A percentile compares a stretch with the other conserved stretches of the same genome.
phyloP scores from a whole-genome alignment of 208 protist genomes.

The Porcisia hertigi region DNA sequence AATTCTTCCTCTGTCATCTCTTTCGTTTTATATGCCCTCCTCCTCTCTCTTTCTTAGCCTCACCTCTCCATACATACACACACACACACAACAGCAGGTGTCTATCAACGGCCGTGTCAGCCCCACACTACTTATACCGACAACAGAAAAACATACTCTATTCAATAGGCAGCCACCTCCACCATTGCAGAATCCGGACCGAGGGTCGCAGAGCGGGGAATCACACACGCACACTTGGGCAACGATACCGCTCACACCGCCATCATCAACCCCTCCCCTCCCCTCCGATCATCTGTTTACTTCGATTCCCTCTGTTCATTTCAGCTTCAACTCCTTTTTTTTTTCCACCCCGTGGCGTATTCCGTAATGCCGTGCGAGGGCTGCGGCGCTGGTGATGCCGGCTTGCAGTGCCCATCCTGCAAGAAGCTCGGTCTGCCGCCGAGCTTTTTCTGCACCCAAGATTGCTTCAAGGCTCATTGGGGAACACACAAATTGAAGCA shows the following conservation, averaged over 20 bases:
- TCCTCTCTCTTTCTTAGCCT: neutral
- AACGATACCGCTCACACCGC: neutral
- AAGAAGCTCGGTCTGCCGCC: slow-evolving; percentile 89
- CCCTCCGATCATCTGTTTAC: too few species aligned
- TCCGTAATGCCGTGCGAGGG: slow-evolving; percentile 78
- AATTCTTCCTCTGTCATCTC: too few species aligned
- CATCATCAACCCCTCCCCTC: too few species aligned
- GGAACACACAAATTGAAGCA: slow-evolving; percentile 86
- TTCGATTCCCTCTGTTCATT: neutral
- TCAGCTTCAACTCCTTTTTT: neutral
- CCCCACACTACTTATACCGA: too few species aligned
- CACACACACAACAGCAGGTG: neutral
- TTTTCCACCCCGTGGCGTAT: neutral
- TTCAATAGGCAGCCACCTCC: too few species aligned
- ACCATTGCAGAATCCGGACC: too few species aligned
- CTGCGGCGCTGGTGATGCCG: slow-evolving; percentile 67
- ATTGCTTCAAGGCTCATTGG: slow-evolving; percentile 91
- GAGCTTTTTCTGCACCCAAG: slow-evolving; percentile 89
- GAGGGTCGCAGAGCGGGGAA: neutral
- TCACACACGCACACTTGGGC: neutral
- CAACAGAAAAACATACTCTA: too few species aligned
- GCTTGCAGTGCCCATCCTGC: slow-evolving; percentile 91
- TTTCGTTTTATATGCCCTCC: neutral
- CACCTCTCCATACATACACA: neutral
- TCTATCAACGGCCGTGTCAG: too few species aligned